Conservation (phyloP, 164 flowering plant genomes). For the Vitis vinifera region ASM3070453v1 NC_081806.1:3573001-3573500, state of each 20-base stretch:
- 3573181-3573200: background rate
- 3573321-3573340: constrained; percentile 1
- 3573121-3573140: constrained; percentile 4
- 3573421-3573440: background rate
- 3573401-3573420: background rate
- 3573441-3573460: background rate
- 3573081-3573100: constrained; percentile 19
- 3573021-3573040: no score
- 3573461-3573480: background rate
- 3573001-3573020: no score
- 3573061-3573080: constrained; percentile 18
- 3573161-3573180: background rate
- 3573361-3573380: constrained; percentile 19
- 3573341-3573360: constrained; percentile 13
- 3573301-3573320: background rate
- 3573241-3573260: background rate
- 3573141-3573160: background rate
- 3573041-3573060: constrained; percentile 11
- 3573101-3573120: constrained; percentile 11
- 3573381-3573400: background rate
- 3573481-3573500: constrained; percentile 1
- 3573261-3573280: constrained; percentile 8
- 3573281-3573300: background rate
- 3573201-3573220: background rate
- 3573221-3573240: background rate